phyloP scores from a whole-genome alignment of 2,329 filamentous ascomycete species.

The Aureobasidium melanogenum region DNA sequence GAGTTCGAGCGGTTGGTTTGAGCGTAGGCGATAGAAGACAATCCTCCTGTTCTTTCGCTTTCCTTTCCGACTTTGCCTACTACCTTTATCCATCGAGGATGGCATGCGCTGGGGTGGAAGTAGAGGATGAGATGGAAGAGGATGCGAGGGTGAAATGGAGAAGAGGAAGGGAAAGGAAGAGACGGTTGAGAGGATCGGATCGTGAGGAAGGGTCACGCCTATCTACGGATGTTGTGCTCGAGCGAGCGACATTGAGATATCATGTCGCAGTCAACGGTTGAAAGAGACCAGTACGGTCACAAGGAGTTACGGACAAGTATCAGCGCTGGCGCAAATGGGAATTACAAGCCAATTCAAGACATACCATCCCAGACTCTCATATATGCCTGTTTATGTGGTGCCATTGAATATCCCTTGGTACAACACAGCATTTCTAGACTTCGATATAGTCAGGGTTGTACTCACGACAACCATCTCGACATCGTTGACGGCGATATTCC shows the following conservation, averaged over 20 bases:
- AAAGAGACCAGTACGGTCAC: neutral
- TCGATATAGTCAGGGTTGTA: neutral
- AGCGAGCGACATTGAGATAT: neutral
- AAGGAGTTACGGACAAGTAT: neutral
- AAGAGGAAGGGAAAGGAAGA: no score
- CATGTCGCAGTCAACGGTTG: neutral
- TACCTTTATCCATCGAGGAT: neutral
- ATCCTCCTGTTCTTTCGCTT: neutral
- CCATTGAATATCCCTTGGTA: neutral
- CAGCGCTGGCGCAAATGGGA: neutral
- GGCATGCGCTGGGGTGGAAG: neutral
- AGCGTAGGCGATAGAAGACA: conserved; percentile 60
- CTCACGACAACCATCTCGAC: neutral
- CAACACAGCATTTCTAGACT: neutral
- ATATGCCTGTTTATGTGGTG: neutral
- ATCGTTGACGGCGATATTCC: neutral
- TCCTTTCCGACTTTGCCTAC: neutral
- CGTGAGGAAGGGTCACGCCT: neutral
- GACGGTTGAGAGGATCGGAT: neutral
- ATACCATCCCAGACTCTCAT: neutral
- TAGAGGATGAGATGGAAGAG: neutral
- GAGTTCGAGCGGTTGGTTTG: conserved; percentile 81
- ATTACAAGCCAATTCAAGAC: neutral
- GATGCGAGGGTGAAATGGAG: no score
- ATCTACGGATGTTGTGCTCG: neutral